A percentile compares a stretch with the other conserved stretches of the same genome.
Conservation (phyloP, 164 flowering plant genomes). For the Liquidambar formosana region DNA sequence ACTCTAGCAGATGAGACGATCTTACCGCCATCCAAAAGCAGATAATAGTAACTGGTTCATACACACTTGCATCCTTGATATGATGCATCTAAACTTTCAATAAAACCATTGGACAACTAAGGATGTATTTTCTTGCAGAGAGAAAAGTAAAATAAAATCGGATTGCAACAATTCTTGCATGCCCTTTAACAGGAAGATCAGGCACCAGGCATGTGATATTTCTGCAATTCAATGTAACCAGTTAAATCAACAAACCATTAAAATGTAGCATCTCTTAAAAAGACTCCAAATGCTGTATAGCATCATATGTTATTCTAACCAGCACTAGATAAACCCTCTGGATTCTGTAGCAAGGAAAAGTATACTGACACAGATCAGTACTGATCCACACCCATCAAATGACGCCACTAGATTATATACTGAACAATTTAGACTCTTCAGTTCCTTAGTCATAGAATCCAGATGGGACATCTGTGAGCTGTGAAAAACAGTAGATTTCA, state of each 20-base stretch:
- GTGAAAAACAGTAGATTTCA: not conserved
- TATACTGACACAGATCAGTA: not conserved
- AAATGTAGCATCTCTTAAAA: not conserved
- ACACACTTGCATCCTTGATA: too few species aligned
- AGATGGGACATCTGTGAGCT: not conserved
- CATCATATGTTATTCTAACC: not conserved
- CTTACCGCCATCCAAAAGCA: not conserved
- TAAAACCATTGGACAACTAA: not conserved
- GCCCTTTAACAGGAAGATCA: not conserved
- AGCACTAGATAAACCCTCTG: slow-evolving; percentile 4
- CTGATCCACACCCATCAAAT: not conserved
- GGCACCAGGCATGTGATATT: not conserved
- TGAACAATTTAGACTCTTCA: not conserved
- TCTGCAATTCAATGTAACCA: not conserved
- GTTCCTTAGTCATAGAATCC: not conserved
- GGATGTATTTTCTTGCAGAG: not conserved
- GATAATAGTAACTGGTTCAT: too few species aligned
- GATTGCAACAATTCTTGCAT: not conserved
- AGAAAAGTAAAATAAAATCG: not conserved
- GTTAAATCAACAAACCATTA: not conserved
- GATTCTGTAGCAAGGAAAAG: not conserved
- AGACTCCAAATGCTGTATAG: not conserved
- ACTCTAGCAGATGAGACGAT: not conserved
- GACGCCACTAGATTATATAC: slow-evolving; percentile 1
- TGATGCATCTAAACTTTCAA: not conserved